Conservation (phyloP, 148 eudicot genomes). For the Heliosperma pusillum region DNA sequence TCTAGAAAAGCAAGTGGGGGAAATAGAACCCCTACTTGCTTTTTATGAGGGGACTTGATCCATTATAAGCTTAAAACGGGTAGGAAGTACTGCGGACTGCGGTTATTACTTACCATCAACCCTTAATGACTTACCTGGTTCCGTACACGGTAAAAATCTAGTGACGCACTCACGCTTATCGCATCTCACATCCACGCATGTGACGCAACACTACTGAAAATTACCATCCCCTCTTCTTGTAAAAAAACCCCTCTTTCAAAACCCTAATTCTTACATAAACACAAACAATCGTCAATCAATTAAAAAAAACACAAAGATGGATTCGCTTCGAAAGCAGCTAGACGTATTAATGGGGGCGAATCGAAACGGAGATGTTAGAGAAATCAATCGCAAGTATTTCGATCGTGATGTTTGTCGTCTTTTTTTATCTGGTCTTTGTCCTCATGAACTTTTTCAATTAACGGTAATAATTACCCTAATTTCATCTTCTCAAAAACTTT, state of each 20-base stretch:
- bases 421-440: slow-evolving; percentile 87
- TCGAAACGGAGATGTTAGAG: slow-evolving; percentile 82
- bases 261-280: slow-evolving; percentile 1
- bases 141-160: too few species aligned
- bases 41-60: too few species aligned
- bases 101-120: too few species aligned
- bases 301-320: slow-evolving; percentile 40
- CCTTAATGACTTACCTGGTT: too few species aligned
- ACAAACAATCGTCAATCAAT: not conserved
- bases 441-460: slow-evolving; percentile 94
- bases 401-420: slow-evolving; percentile 97
- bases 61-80: too few species aligned
- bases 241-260: slow-evolving; percentile 5
- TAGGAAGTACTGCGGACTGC: too few species aligned
- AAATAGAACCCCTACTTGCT: too few species aligned
- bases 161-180: too few species aligned
- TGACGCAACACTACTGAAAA: not conserved
- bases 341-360: slow-evolving; percentile 97
- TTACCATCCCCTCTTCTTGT: not conserved
- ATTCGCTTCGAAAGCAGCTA: slow-evolving; percentile 86
- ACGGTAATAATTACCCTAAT: slow-evolving; percentile 56
- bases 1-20: too few species aligned
- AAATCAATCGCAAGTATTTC: slow-evolving; percentile 81
- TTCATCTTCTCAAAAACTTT: not conserved
- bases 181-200: not conserved